These are phyloP conservation scores for Neocallimastix lanati DNA, from an alignment of 192 early-diverging fungal genomes.

Conservation along the genomic window DNA sequence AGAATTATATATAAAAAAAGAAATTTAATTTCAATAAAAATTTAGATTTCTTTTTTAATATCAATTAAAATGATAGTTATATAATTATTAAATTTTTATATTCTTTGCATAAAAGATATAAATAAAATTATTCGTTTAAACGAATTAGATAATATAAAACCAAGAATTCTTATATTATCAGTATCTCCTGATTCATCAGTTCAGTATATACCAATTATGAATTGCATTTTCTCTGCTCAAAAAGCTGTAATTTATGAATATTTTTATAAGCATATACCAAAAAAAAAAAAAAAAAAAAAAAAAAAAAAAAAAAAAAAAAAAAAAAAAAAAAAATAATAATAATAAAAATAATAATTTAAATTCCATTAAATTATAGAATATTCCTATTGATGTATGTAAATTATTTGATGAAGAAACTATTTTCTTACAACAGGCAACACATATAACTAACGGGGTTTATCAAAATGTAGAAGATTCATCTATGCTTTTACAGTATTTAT, in stretches of 20 bases:
- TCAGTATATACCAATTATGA: conserved; percentile 95
- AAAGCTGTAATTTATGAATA: too few species aligned
- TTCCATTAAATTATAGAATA: conserved; percentile 25
- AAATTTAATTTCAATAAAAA: too few species aligned
- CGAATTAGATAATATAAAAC: conserved; percentile 33
- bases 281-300: too few species aligned
- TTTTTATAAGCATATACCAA: too few species aligned
- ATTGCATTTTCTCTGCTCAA: conserved; percentile 93
- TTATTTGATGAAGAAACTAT: conserved; percentile 56
- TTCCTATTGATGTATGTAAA: conserved; percentile 81
- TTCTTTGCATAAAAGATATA: too few species aligned
- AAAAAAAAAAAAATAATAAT: too few species aligned
- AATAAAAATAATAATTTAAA: neutral
- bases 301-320: too few species aligned
- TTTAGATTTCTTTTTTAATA: conserved; percentile 5
- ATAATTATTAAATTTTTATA: too few species aligned
- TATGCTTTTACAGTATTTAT: conserved; percentile 63
- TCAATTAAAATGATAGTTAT: too few species aligned
- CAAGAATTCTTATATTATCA: conserved; percentile 70
- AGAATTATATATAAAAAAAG: too few species aligned
- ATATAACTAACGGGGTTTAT: conserved; percentile 74
- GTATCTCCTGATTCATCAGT: conserved; percentile 68
- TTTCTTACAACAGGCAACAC: conserved; percentile 82
- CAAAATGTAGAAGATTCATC: conserved; percentile 44
- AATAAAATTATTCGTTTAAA: conserved; percentile 36